Evolutionary conservation across 2,329 filamentous ascomycete genomes (phyloP), one percentile per base, ranked within the genome.

Genomic region (Trichoderma sp.): DNA sequence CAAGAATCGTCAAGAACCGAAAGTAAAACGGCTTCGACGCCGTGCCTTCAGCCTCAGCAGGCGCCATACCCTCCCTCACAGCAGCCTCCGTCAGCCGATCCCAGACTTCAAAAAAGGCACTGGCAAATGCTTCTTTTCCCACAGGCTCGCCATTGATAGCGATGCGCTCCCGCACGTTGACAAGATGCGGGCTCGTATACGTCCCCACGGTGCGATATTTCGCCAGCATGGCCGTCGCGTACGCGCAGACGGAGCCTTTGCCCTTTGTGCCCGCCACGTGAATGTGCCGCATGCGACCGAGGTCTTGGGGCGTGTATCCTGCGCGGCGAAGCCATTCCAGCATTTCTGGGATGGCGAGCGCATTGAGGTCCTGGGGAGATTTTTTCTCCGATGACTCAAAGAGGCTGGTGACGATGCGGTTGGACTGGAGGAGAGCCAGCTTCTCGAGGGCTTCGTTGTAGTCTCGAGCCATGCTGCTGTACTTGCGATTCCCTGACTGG

Each of bases 251-350:
- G 2, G 92, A 96, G 52, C 94, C 94, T 79, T 97, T 98, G 70
- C 95, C 95, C 79, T 97, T 98, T 5, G 94, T 97, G 14, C 95
- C 95, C 1, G 95, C 92, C 57, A 98, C 89, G 77, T 98, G 95
- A 71, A 98, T 88, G 73, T 85, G 85, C 19, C 79, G 80, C 63
- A 86, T 79, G 4, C 75, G 72, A 14, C 79, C 74, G 31, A 87
- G 81, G 72, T 83, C 81, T 0, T 74, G 66, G 1, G 79, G 78
- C 80, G 90, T 81, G 80, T 97, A 92, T 60, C 93, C 93, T 67
- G 92, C 89, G 71, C 91, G 91, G 57, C 81, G 83, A 72, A 92
- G 88, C 91, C 92, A 97, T 73, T 89, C 87, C 33, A 90, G 82
- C 87, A 96, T 95, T 78, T 97, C 93, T 0, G 92, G 92, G 61